phyloP scores from a whole-genome alignment of 2,329 filamentous ascomycete genomes.

The Cercospora zeae-maydis region DNA sequence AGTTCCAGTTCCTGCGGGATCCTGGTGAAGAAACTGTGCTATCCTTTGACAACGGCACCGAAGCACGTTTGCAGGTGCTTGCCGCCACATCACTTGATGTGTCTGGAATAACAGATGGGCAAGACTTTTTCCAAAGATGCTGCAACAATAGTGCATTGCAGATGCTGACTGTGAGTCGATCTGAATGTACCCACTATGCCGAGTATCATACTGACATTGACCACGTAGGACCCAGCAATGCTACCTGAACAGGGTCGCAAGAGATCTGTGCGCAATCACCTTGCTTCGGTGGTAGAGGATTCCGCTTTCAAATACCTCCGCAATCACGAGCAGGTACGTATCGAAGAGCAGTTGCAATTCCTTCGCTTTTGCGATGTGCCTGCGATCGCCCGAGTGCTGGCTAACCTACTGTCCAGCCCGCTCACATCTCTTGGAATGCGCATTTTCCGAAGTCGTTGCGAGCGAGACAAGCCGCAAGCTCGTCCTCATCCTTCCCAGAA shows the following conservation, averaged over 20 bases:
- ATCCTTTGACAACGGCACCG: neutral
- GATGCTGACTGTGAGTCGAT: neutral
- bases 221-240: neutral
- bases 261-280: neutral
- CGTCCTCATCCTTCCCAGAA: neutral
- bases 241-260: neutral
- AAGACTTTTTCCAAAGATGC: slow-evolving; percentile 42
- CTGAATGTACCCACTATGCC: neutral
- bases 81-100: slow-evolving; percentile 20
- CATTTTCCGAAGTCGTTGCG: slow-evolving; percentile 1
- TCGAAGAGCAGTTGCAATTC: neutral
- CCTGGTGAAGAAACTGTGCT: slow-evolving; percentile 5
- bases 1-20: neutral
- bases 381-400: neutral
- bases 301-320: neutral
- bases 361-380: neutral
- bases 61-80: neutral
- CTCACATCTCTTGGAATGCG: neutral
- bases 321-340: neutral
- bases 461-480: neutral
- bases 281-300: neutral
- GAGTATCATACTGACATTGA: neutral
- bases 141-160: slow-evolving; percentile 19
- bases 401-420: neutral
- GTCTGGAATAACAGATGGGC: slow-evolving; percentile 38